Percentiles rank a stretch among this genome's conserved stretches.
phyloP scores from a whole-genome alignment of 2,329 filamentous ascomycete species.

The Periconia sp. region DNA sequence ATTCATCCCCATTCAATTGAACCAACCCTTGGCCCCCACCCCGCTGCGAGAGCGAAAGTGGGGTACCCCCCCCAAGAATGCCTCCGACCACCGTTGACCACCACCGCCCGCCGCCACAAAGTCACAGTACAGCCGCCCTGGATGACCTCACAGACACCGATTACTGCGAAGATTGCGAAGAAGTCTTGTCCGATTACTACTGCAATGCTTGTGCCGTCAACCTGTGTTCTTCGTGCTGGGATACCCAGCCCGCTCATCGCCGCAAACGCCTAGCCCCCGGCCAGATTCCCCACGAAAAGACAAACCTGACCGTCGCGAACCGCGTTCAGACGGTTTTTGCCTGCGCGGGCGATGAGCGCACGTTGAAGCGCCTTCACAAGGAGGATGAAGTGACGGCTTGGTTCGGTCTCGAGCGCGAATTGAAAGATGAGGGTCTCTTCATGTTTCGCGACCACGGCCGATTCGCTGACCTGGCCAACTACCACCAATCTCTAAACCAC shows the following conservation, averaged over 20 bases:
- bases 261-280: conserved; percentile 9
- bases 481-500: conserved; percentile 9
- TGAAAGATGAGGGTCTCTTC: conserved; percentile 8
- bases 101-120: not conserved
- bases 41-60: not conserved
- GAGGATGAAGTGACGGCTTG: conserved; percentile 21
- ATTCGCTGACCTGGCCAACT: conserved; percentile 8
- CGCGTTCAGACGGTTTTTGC: conserved; percentile 8
- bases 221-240: conserved; percentile 11
- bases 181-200: conserved; percentile 7
- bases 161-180: conserved; percentile 11
- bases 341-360: conserved; percentile 3
- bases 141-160: conserved; percentile 7
- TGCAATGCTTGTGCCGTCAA: conserved; percentile 11
- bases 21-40: too few relatives aligned
- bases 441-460: conserved; percentile 16
- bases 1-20: too few relatives aligned
- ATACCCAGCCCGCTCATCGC: conserved; percentile 9
- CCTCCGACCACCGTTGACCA: conserved; percentile 1
- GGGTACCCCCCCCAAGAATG: not conserved
- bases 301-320: conserved; percentile 6
- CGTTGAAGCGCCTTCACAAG: conserved; percentile 11
- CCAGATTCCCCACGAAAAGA: conserved; percentile 14
- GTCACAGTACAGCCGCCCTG: conserved; percentile 1
- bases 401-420: conserved; percentile 29